phyloP scores from a whole-genome alignment of 345 rosid genomes.

The Physaria fendleri region DNA sequence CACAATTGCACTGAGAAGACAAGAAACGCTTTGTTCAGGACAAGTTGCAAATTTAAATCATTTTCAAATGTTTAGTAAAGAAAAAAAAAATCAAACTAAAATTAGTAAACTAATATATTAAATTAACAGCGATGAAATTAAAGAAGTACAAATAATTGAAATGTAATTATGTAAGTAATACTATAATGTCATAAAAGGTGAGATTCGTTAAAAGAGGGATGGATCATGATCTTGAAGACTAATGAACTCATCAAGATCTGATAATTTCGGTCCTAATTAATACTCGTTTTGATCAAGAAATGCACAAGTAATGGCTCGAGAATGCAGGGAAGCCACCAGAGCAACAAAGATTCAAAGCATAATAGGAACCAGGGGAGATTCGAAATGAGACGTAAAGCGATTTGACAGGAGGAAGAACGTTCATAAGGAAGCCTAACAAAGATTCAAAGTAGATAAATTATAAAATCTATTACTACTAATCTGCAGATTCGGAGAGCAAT shows the following conservation, averaged over 20 bases:
- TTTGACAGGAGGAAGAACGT: background rate
- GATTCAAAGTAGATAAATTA: background rate
- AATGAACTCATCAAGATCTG: no score
- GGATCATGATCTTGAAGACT: no score
- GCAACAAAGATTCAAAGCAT: background rate
- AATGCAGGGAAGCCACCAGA: slow-evolving; percentile 34
- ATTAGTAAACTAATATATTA: slow-evolving; percentile 4
- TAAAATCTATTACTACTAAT: background rate
- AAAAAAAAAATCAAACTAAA: background rate
- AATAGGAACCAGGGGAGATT: background rate
- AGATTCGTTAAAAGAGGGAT: no score
- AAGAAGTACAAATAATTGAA: slow-evolving; percentile 9
- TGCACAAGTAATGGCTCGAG: background rate
- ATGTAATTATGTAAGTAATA: background rate
- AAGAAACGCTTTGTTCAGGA: slow-evolving; percentile 8
- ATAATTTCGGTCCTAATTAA: background rate
- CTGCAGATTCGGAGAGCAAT: background rate
- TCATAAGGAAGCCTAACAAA: background rate
- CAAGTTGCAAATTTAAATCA: slow-evolving; percentile 10
- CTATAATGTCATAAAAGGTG: background rate
- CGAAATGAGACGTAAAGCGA: background rate
- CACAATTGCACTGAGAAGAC: slow-evolving; percentile 5
- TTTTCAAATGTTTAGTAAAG: slow-evolving; percentile 12
- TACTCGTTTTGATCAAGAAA: background rate
- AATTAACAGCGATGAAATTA: background rate